phyloP scores from a whole-genome alignment of 352 stramenopile species.

The Pseudoperonospora humuli region DNA sequence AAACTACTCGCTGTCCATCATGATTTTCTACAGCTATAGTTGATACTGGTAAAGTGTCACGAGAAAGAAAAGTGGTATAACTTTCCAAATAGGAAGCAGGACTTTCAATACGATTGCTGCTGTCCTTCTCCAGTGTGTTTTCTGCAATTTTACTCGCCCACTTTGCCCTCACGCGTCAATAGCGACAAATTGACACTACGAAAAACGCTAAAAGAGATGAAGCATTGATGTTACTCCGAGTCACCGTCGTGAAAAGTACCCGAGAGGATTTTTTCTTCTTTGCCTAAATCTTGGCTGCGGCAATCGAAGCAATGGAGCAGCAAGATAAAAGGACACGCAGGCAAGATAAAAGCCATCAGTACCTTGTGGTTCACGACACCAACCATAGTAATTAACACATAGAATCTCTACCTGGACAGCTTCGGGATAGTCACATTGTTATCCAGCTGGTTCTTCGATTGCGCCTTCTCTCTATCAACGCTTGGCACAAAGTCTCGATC shows the following conservation, averaged over 20 bases:
- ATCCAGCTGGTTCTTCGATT: constrained; percentile 38
- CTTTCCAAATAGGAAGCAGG: too few species aligned
- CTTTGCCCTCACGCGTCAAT: background rate
- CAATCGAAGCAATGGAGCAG: background rate
- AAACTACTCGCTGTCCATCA: too few species aligned
- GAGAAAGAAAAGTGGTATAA: too few species aligned
- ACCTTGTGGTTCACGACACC: background rate
- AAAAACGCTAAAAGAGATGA: background rate
- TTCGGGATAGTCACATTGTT: constrained; percentile 33
- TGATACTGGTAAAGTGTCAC: too few species aligned
- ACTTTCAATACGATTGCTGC: too few species aligned
- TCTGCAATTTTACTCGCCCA: too few species aligned
- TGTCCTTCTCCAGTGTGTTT: too few species aligned
- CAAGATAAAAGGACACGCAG: too few species aligned
- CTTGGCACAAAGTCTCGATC: constrained; percentile 34
- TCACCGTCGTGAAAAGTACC: constrained; percentile 60
- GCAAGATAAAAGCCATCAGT: background rate
- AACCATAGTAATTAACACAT: background rate
- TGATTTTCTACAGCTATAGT: too few species aligned
- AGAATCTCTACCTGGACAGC: constrained; percentile 24
- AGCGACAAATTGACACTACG: background rate
- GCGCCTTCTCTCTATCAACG: constrained; percentile 23
- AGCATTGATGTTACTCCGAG: constrained; percentile 33
- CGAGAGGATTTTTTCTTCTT: constrained; percentile 59
- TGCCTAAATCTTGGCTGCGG: constrained; percentile 37